Evolutionary conservation across 2,329 filamentous ascomycete genomes (phyloP), one percentile per base, ranked within the genome.

Genomic region (Hypoxylon sp.): DNA sequence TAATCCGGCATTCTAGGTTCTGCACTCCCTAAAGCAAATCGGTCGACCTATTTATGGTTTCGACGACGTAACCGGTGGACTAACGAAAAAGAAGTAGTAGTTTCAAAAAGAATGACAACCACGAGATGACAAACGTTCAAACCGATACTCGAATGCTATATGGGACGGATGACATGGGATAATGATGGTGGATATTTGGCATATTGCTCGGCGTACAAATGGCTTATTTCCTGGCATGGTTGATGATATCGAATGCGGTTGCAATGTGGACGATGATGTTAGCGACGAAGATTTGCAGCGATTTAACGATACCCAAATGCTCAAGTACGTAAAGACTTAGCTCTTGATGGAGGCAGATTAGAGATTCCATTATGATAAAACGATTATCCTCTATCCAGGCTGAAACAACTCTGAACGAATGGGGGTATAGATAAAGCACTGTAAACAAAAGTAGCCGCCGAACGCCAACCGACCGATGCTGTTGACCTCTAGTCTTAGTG

Each of bases 11-110:
- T 6, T 6, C 23, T 32, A 90, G 88, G 85, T 90, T 0, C 75
- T 90, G 0, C 82, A 85, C 54, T 78, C 83, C 0, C 74, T 90
- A 0, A 77, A 77, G 0, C 76, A 81, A 0, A 77, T 84, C 2
- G 87, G 87, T 0, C 74, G 78, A 0, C 85, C 87, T 0, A 82
- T 90, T 0, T 90, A 88, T 59, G 87, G 87, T 0, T 89, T 89
- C 39, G 87, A 87, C 23, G 80, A 83, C 0, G 60, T 73, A 1
- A 54, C 41, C 12, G 8, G 4, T 16, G 27, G 41, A 14, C 29
- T 29, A 1, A 2, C 14, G 1, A 59, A 55, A n/a, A 55, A n/a
- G 16, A 54, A 54, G 43, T 43, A 37, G 39, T 43, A 45, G 19
- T 16, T 23, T 5, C 19, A 16, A 3, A 41, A 7, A 19, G 7